A percentile compares a stretch with the other conserved stretches of the same genome.
These are phyloP conservation scores for Plasmopara viticola DNA, from an alignment of 352 stramenopile genomes.

Conservation along the genomic window DNA sequence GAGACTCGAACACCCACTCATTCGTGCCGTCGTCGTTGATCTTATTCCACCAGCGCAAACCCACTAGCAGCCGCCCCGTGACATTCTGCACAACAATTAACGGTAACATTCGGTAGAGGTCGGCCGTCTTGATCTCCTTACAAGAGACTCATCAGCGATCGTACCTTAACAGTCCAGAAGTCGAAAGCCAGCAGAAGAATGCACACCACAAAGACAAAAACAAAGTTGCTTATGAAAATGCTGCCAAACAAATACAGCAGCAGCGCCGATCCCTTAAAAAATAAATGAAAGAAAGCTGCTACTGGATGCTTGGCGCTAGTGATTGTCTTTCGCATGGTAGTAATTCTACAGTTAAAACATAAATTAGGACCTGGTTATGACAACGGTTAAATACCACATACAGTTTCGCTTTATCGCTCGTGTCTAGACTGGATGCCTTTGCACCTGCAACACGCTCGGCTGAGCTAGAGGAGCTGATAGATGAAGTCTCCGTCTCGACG, in stretches of 20 bases:
- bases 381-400: conserved; percentile 23
- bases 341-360: conserved; percentile 34
- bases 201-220: conserved; percentile 96
- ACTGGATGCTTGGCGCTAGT: conserved; percentile 88
- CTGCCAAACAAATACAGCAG: conserved; percentile 94
- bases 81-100: conserved; percentile 53
- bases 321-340: conserved; percentile 63
- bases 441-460: conserved; percentile 7
- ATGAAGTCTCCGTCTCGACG: conserved; percentile 33
- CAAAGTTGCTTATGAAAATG: conserved; percentile 88
- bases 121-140: not conserved
- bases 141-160: not conserved
- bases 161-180: conserved; percentile 97
- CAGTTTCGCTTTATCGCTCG: conserved; percentile 50
- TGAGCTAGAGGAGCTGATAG: conserved; percentile 5
- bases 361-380: conserved; percentile 8
- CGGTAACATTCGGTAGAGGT: not conserved
- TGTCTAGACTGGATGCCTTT: conserved; percentile 23
- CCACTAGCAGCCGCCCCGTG: conserved; percentile 85
- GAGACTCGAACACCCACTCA: conserved; percentile 96
- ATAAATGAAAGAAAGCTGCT: conserved; percentile 93
- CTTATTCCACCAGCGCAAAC: conserved; percentile 97
- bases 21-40: conserved; percentile 93
- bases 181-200: conserved; percentile 95
- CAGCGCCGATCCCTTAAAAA: conserved; percentile 94